Conservation (phyloP, 345 rosid genomes). For the Populus ilicifolia region DNA sequence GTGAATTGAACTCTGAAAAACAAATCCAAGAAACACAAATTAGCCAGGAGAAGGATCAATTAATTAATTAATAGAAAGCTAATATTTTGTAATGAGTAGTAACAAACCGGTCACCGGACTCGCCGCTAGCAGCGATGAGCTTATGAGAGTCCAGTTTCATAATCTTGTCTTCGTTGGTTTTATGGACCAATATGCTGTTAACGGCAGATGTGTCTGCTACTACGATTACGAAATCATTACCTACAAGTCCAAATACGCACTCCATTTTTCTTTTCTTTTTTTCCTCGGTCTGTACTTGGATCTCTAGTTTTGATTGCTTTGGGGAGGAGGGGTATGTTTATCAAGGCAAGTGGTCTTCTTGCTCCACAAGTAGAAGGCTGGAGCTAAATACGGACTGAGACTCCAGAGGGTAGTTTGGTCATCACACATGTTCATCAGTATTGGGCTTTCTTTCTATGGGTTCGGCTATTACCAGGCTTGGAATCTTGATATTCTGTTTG, state of each 20-base stretch:
- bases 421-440: background rate
- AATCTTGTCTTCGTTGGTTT: constrained; percentile 94
- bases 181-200: constrained; percentile 85
- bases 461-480: background rate
- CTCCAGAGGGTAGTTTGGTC: constrained; percentile 14
- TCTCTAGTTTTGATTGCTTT: background rate
- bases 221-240: constrained; percentile 74
- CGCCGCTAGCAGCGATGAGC: constrained; percentile 95
- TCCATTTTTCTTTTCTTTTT: constrained; percentile 47
- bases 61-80: background rate
- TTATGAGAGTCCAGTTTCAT: constrained; percentile 94
- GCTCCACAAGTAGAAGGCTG: constrained; percentile 27
- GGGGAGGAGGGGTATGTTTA: background rate
- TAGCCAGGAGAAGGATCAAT: no score
- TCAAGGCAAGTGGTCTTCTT: constrained; percentile 16
- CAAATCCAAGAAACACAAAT: background rate
- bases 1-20: constrained; percentile 81
- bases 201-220: constrained; percentile 92
- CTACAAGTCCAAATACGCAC: constrained; percentile 91
- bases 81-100: background rate
- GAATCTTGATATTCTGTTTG: background rate
- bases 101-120: constrained; percentile 79
- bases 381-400: background rate
- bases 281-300: background rate
- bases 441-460: background rate